phyloP scores from a whole-genome alignment of 2,329 filamentous ascomycete species.

The Monosporascus sp. region DNA sequence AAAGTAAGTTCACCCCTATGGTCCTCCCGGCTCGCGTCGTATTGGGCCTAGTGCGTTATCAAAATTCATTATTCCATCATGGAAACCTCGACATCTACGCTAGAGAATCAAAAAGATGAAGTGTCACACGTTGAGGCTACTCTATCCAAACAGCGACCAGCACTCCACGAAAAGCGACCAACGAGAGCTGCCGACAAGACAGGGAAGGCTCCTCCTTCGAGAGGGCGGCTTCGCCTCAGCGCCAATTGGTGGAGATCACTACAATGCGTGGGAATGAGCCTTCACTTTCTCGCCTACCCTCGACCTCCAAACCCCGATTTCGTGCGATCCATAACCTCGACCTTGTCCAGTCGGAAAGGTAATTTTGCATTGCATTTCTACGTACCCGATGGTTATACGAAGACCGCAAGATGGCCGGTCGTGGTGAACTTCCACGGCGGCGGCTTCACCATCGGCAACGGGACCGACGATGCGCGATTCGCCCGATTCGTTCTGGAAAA shows the following conservation, averaged over 20 bases:
- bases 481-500: constrained; percentile 46
- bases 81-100: neutral
- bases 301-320: constrained; percentile 58
- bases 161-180: constrained; percentile 12
- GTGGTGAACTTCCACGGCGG: constrained; percentile 65
- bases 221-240: constrained; percentile 58
- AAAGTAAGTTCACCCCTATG: no score
- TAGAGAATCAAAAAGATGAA: constrained; percentile 1
- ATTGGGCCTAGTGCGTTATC: neutral
- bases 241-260: constrained; percentile 62
- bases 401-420: constrained; percentile 37
- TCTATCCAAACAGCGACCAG: constrained; percentile 1
- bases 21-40: no score
- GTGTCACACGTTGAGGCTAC: neutral
- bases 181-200: constrained; percentile 19
- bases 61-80: neutral
- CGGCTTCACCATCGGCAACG: constrained; percentile 59
- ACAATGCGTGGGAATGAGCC: constrained; percentile 63
- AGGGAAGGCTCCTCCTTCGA: constrained; percentile 29
- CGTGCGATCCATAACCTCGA: constrained; percentile 46
- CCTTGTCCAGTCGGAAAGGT: constrained; percentile 26
- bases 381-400: constrained; percentile 32
- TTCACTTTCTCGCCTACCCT: constrained; percentile 58
- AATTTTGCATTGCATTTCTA: constrained; percentile 38
- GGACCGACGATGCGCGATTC: constrained; percentile 60